phyloP scores from a whole-genome alignment of 495 filamentous ascomycete genomes.

The Penicillium subrubescens region DNA sequence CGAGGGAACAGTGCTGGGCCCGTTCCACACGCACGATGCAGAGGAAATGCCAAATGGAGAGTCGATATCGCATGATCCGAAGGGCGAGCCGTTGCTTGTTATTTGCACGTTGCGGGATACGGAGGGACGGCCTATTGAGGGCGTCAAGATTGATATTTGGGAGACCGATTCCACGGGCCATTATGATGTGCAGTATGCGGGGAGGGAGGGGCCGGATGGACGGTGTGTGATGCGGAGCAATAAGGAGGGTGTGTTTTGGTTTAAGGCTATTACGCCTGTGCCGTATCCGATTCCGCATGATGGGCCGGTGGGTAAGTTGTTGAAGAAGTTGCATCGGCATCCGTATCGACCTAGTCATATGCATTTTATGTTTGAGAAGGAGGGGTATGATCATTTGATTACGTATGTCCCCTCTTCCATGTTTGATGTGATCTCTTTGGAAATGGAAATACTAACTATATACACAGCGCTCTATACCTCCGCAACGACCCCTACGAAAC shows the following conservation, averaged over 20 bases:
- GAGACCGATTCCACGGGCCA: constrained; percentile 85
- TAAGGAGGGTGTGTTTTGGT: constrained; percentile 78
- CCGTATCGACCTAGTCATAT: constrained; percentile 84
- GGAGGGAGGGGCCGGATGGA: constrained; percentile 72
- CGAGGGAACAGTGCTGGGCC: constrained; percentile 87
- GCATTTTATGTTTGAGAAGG: constrained; percentile 94
- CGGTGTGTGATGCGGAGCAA: constrained; percentile 76
- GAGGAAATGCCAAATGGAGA: constrained; percentile 62
- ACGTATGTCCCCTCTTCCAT: constrained; percentile 59
- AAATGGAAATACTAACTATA: constrained; percentile 2
- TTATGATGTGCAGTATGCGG: constrained; percentile 87
- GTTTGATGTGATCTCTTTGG: not conserved
- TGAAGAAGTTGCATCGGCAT: constrained; percentile 72
- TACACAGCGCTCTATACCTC: constrained; percentile 71
- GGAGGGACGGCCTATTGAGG: constrained; percentile 63
- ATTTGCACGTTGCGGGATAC: constrained; percentile 75
- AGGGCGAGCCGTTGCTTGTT: constrained; percentile 65
- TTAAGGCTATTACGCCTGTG: constrained; percentile 83
- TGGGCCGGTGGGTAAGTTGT: constrained; percentile 81
- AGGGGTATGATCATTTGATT: constrained; percentile 80
- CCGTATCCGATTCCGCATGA: constrained; percentile 89
- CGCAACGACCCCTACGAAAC: constrained; percentile 86
- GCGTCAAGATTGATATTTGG: constrained; percentile 88
- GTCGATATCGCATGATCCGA: constrained; percentile 67
- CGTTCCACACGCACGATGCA: constrained; percentile 93